Evolutionary conservation across 768 basidiomycete species (phyloP), one percentile per base, ranked within the genome.

Genomic region (Amanita exitialis): DNA sequence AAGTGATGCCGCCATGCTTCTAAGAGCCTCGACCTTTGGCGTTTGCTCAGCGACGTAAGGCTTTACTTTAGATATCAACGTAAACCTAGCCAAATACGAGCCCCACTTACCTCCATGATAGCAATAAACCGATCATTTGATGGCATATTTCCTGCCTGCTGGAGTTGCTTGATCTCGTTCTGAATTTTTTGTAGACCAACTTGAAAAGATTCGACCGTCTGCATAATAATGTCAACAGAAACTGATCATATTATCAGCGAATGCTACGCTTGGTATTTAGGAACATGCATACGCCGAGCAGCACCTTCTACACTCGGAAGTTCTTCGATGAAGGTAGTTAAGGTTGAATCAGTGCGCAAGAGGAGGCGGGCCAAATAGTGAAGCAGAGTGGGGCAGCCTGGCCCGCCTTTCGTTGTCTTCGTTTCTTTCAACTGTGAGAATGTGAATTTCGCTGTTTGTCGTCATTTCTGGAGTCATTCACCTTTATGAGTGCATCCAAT

Each of bases 331-430:
- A 93, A 94, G 15, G 73, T 72, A 4, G 86, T 67, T 10, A 90
- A 62, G 0, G 73, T 68, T 0, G 85, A 76, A 59, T 93, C 82
- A 5, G 74, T 75, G 27, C 82, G 76, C 51, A 87, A 58, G 13
- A 95, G 71, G 5, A 87, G 75, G 43, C 78, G 76, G 10, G 88
- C 90, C n/a, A 95, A 63, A 61, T 91, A 95, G 63, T 95, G 93
- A 10, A 96, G 72, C n/a, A 97, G 69, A 0, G 91, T 95, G 0
- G 92, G 90, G 56, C 90, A 94, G 6, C 79, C 79, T 0, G 78
- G 44, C 0, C 78, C 77, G 0, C 77, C 78, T 51, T 78, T 83
- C 0, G 77, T 79, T 0, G 89, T 87, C 66, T 79, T 89, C 6
- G 84, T 92, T 57, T 93, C 90, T 60, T 80, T 84, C 67, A 92